A percentile compares a stretch with the other conserved stretches of the same genome.
Evolutionary conservation across 495 filamentous ascomycete genomes (phyloP).

Genomic region (Astrocystis sublimbata): DNA sequence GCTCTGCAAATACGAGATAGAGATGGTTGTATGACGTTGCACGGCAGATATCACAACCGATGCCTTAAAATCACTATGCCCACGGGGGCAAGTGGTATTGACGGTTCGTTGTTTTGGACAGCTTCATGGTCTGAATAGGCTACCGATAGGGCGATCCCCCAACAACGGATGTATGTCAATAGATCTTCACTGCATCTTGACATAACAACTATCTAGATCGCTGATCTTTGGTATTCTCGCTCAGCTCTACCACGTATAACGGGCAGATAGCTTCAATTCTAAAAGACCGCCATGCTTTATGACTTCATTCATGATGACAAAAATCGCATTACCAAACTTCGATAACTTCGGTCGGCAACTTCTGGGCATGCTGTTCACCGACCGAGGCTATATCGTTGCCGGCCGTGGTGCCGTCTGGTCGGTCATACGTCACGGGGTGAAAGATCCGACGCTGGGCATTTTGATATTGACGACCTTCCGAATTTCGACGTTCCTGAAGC

Average conservation of each 20-base stretch:
- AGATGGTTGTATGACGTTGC: conserved; percentile 14
- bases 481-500: too few relatives aligned
- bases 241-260: background rate
- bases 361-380: background rate
- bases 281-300: background rate
- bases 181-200: conserved; percentile 9
- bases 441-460: background rate
- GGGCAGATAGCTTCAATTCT: background rate
- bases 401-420: too few relatives aligned
- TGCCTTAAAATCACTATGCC: background rate
- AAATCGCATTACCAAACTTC: background rate
- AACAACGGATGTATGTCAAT: background rate
- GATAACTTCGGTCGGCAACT: background rate
- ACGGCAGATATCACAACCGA: background rate
- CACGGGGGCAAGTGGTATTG: background rate
- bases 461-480: background rate
- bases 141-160: background rate
- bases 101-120: background rate
- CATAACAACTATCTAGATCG: background rate
- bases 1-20: conserved; percentile 12
- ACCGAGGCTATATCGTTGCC: background rate
- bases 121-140: background rate
- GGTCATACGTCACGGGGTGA: background rate
- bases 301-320: conserved; percentile 8
- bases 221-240: background rate